Conservation (phyloP, 1,284 basidiomycete species). For the Ustilago bromivora region DNA sequence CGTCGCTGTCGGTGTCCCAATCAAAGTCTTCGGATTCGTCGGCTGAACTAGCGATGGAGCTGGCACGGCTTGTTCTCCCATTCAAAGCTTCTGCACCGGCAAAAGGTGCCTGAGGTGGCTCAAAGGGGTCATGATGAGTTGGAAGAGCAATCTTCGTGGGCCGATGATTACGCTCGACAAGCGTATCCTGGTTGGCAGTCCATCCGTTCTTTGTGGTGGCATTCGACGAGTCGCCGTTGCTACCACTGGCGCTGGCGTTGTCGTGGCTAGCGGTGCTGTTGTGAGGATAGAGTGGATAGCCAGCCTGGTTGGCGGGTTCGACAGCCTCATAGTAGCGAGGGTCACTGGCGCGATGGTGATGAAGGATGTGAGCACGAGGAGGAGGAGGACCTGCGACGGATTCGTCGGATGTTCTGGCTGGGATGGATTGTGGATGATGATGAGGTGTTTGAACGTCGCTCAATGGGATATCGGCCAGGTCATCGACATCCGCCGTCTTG, state of each 20-base stretch:
- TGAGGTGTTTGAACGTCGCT: conserved; percentile 35
- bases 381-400: conserved; percentile 38
- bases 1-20: conserved; percentile 60
- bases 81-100: conserved; percentile 25
- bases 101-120: conserved; percentile 47
- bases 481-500: conserved; percentile 33
- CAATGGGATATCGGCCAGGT: conserved; percentile 53
- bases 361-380: conserved; percentile 54
- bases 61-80: conserved; percentile 31
- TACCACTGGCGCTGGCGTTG: conserved; percentile 37
- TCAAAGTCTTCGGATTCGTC: conserved; percentile 67
- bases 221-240: conserved; percentile 32
- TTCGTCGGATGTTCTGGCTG: background rate
- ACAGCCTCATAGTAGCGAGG: conserved; percentile 48
- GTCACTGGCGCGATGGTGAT: conserved; percentile 46
- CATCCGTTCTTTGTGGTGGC: conserved; percentile 39
- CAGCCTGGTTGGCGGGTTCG: conserved; percentile 44
- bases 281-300: conserved; percentile 13
- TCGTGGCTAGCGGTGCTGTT: conserved; percentile 6
- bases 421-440: conserved; percentile 3
- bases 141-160: conserved; percentile 39
- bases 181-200: conserved; percentile 38
- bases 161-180: conserved; percentile 36
- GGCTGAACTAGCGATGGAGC: conserved; percentile 51
- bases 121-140: conserved; percentile 24